These are phyloP conservation scores for Xylariaceae sp. DNA, from an alignment of 2,329 filamentous ascomycete species.

Conservation along the genomic window DNA sequence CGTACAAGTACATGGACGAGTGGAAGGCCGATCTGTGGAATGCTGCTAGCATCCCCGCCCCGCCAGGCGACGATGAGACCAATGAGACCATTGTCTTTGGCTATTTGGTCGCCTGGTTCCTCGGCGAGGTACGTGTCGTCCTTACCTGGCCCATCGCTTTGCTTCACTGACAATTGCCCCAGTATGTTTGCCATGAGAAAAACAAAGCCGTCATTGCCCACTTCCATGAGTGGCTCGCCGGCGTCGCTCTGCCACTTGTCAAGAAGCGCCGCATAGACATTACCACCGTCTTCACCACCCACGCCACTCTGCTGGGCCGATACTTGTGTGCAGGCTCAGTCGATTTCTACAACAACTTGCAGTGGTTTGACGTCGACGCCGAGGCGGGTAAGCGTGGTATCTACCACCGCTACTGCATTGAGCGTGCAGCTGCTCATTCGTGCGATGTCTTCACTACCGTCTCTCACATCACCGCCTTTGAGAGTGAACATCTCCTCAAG, in stretches of 20 bases:
- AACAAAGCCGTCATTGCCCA: slow-evolving; percentile 91
- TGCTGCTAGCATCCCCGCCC: slow-evolving; percentile 86
- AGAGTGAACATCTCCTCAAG: slow-evolving; percentile 95
- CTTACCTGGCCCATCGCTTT: background rate
- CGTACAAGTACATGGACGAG: slow-evolving; percentile 86
- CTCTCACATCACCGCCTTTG: slow-evolving; percentile 96
- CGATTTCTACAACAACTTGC: slow-evolving; percentile 98
- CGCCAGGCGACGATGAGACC: slow-evolving; percentile 86
- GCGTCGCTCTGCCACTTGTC: slow-evolving; percentile 84
- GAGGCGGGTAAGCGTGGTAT: slow-evolving; percentile 98
- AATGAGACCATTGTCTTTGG: slow-evolving; percentile 98
- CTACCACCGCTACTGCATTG: slow-evolving; percentile 97
- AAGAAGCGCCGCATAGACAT: slow-evolving; percentile 94
- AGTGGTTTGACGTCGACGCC: slow-evolving; percentile 92
- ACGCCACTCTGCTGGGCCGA: slow-evolving; percentile 89
- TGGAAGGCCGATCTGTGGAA: slow-evolving; percentile 98
- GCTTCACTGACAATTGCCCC: slow-evolving; percentile 15
- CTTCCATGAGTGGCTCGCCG: slow-evolving; percentile 98
- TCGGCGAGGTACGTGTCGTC: slow-evolving; percentile 73
- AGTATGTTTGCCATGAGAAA: slow-evolving; percentile 94
- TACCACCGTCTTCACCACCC: slow-evolving; percentile 97
- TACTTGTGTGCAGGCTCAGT: slow-evolving; percentile 97
- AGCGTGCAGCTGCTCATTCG: slow-evolving; percentile 85
- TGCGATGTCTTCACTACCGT: slow-evolving; percentile 98
- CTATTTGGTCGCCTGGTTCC: slow-evolving; percentile 95